Conservation (phyloP, 176 grass and related monocot species). For the Thalia dealbata region DNA sequence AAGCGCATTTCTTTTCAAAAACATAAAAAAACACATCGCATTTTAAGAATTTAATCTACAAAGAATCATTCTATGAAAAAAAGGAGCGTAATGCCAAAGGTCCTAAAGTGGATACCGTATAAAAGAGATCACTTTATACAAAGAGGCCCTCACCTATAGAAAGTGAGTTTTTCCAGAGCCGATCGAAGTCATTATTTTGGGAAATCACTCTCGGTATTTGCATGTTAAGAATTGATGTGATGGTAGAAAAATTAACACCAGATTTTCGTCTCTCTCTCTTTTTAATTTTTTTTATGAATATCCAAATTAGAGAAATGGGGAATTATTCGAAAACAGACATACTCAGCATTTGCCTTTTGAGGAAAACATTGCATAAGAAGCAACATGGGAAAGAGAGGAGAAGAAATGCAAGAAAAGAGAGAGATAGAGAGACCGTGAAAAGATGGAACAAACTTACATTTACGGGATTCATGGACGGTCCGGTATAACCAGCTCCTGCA, state of each 20-base stretch:
- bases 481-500: constrained; percentile 47
- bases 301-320: no score
- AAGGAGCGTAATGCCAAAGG: not conserved
- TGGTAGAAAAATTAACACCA: no score
- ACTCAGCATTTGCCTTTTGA: not conserved
- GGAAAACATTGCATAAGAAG: not conserved
- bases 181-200: no score
- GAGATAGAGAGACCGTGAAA: not conserved
- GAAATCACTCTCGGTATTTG: no score
- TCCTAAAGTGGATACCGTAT: not conserved
- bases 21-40: not conserved
- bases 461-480: constrained; percentile 73
- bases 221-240: no score
- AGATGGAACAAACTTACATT: constrained; percentile 32
- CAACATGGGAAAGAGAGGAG: not conserved
- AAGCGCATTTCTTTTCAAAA: not conserved
- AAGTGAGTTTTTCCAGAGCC: no score
- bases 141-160: not conserved
- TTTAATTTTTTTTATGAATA: no score
- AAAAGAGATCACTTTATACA: not conserved
- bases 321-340: no score
- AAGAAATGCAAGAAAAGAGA: not conserved
- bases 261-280: no score
- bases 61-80: not conserved
- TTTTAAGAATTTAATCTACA: not conserved